phyloP scores from a whole-genome alignment of 1,284 basidiomycete species.

The Apiotrichum veenhuisii region DNA sequence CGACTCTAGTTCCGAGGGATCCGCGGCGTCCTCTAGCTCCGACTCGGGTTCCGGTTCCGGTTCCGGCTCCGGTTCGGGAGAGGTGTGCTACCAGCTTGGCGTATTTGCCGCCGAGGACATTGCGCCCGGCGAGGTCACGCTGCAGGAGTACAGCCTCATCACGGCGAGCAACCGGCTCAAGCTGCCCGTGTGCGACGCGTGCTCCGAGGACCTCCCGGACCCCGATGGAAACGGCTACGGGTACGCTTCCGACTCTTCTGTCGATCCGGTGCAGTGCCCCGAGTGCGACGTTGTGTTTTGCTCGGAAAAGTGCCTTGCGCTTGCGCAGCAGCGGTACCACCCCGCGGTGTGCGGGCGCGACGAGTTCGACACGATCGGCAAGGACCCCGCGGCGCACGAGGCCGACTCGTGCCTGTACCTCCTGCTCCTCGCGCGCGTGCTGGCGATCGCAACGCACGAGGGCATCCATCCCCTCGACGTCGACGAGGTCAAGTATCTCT shows the following conservation, averaged over 20 bases:
- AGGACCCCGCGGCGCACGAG: slow-evolving; percentile 10
- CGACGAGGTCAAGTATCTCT: slow-evolving; percentile 16
- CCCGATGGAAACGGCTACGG: no score
- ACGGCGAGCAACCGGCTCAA: slow-evolving; percentile 16
- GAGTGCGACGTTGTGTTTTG: slow-evolving; percentile 18
- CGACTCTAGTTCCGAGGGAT: neutral
- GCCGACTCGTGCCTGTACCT: slow-evolving; percentile 15
- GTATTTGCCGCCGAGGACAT: slow-evolving; percentile 19
- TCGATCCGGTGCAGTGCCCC: slow-evolving; percentile 6
- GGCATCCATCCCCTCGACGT: slow-evolving; percentile 15
- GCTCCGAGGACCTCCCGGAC: slow-evolving; percentile 8
- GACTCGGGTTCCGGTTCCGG: no score
- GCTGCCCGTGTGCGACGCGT: slow-evolving; percentile 19
- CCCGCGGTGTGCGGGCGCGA: slow-evolving; percentile 15
- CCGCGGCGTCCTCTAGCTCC: no score
- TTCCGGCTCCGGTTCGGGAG: no score
- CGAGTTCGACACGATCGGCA: slow-evolving; percentile 14
- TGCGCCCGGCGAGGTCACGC: slow-evolving; percentile 15
- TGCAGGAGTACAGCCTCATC: slow-evolving; percentile 15
- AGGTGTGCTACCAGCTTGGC: slow-evolving; percentile 14
- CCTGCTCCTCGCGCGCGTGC: slow-evolving; percentile 14
- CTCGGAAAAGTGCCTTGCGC: slow-evolving; percentile 9
- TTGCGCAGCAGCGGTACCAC: slow-evolving; percentile 15
- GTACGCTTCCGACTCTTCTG: no score
- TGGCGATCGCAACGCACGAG: slow-evolving; percentile 12